phyloP scores from a whole-genome alignment of 805 yeast species.

The Cyberlindnera xishuangbannaensis region DNA sequence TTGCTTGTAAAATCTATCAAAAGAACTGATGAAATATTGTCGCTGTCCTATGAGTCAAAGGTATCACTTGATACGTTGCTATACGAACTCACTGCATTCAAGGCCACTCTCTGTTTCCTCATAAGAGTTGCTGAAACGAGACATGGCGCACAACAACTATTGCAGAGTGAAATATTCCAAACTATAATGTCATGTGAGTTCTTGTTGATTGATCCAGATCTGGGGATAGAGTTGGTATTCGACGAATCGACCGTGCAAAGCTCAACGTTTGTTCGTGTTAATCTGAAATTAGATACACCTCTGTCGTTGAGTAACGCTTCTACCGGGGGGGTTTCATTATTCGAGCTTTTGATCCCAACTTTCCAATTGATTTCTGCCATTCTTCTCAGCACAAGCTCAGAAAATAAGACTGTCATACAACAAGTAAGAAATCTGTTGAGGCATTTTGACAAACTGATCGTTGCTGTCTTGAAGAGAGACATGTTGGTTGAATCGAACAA shows the following conservation, averaged over 20 bases:
- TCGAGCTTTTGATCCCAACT: conserved; percentile 65
- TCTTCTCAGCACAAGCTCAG: conserved; percentile 70
- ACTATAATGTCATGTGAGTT: conserved; percentile 51
- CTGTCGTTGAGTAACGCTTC: conserved; percentile 28
- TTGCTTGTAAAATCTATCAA: conserved; percentile 62
- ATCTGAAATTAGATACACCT: conserved; percentile 49
- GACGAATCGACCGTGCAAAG: conserved; percentile 29
- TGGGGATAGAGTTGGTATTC: conserved; percentile 55
- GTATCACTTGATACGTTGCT: conserved; percentile 48
- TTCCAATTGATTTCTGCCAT: conserved; percentile 68
- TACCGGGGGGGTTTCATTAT: conserved; percentile 41
- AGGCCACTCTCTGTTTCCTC: conserved; percentile 62
- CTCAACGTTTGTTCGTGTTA: conserved; percentile 35
- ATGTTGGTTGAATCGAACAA: conserved; percentile 29
- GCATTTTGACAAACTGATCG: conserved; percentile 48
- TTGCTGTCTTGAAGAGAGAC: conserved; percentile 60
- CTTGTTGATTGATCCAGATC: conserved; percentile 67
- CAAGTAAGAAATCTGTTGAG: conserved; percentile 47
- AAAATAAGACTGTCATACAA: conserved; percentile 51
- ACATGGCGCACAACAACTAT: conserved; percentile 67
- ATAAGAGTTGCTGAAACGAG: conserved; percentile 72
- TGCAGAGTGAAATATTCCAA: conserved; percentile 69
- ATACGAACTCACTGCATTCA: conserved; percentile 74
- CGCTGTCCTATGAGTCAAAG: conserved; percentile 28
- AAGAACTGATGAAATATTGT: conserved; percentile 60